Evolutionary conservation across 2,329 filamentous ascomycete genomes (phyloP).

Genomic region (Paecilomyces fulvus): DNA sequence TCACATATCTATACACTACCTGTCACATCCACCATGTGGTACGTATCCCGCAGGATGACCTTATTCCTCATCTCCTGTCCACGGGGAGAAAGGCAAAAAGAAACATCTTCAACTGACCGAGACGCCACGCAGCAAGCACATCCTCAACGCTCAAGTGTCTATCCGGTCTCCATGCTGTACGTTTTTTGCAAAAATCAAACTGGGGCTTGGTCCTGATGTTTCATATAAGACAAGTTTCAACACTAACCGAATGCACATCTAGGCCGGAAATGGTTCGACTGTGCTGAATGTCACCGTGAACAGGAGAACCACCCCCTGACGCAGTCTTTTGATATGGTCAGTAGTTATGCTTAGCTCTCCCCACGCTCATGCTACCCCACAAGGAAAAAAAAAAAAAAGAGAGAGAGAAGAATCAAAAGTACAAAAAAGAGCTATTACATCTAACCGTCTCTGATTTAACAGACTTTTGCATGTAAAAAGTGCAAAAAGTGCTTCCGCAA

Average conservation of each 20-base stretch:
- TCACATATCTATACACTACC: background rate
- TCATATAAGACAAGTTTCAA: background rate
- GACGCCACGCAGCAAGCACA: constrained; percentile 65
- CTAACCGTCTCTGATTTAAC: background rate
- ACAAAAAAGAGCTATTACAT: background rate
- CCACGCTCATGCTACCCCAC: background rate
- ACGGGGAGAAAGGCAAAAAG: background rate
- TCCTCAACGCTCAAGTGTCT: constrained; percentile 94
- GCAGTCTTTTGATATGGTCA: constrained; percentile 73
- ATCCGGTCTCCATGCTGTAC: constrained; percentile 94
- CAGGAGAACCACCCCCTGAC: constrained; percentile 66
- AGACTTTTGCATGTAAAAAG: constrained; percentile 90
- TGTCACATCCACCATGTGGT: background rate
- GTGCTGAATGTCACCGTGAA: constrained; percentile 86
- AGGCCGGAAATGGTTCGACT: constrained; percentile 98
- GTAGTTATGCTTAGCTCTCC: background rate
- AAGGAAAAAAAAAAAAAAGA: background rate
- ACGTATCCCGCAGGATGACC: background rate
- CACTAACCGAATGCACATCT: constrained; percentile 3
- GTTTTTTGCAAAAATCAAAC: constrained; percentile 20
- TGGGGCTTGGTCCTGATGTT: background rate
- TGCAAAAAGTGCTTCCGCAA: constrained; percentile 98
- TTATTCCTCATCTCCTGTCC: background rate
- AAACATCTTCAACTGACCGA: background rate
- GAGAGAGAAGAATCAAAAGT: background rate